Evolutionary conservation across 1,284 basidiomycete genomes (phyloP).

Genomic region (Mycosarcoma mackinlayi): DNA sequence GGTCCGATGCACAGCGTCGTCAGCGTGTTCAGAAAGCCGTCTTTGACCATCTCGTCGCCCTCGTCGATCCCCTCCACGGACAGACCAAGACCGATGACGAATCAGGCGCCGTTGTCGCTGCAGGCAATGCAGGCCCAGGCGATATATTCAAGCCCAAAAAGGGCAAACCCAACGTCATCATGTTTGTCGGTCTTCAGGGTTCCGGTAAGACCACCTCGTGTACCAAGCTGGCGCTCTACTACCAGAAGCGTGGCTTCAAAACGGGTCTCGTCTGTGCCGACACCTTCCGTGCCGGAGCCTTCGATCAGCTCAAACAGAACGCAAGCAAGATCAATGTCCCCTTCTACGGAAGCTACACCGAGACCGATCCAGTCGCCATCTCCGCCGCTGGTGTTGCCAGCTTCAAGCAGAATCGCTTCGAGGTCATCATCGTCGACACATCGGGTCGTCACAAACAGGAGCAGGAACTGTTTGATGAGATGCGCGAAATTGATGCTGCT

Average conservation of each 20-base stretch:
- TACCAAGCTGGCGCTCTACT: conserved; percentile 81
- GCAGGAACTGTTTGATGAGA: conserved; percentile 95
- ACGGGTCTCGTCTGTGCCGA: conserved; percentile 99
- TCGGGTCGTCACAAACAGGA: conserved; percentile 98
- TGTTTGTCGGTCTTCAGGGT: conserved; percentile 78
- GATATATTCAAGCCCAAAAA: conserved; percentile 93
- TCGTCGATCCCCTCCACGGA: conserved; percentile 79
- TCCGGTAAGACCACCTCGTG: conserved; percentile 99
- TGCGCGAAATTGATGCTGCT: conserved; percentile 93
- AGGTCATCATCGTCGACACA: conserved; percentile 99
- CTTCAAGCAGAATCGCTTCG: conserved; percentile 97
- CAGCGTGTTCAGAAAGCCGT: conserved; percentile 73
- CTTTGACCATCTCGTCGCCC: conserved; percentile 92
- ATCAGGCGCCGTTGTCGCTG: conserved; percentile 24
- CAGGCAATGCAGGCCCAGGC: conserved; percentile 28
- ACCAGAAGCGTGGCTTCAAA: conserved; percentile 95
- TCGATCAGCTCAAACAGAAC: conserved; percentile 90
- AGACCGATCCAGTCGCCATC: conserved; percentile 96
- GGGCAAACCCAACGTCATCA: conserved; percentile 92
- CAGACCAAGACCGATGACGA: conserved; percentile 51
- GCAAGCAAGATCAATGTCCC: conserved; percentile 98
- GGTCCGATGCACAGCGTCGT: conserved; percentile 60
- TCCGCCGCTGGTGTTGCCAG: conserved; percentile 93
- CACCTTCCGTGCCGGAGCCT: conserved; percentile 98
- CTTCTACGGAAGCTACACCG: conserved; percentile 98